Evolutionary conservation across 805 yeast species (phyloP).

Genomic region (Kodamaea fukazawae): DNA sequence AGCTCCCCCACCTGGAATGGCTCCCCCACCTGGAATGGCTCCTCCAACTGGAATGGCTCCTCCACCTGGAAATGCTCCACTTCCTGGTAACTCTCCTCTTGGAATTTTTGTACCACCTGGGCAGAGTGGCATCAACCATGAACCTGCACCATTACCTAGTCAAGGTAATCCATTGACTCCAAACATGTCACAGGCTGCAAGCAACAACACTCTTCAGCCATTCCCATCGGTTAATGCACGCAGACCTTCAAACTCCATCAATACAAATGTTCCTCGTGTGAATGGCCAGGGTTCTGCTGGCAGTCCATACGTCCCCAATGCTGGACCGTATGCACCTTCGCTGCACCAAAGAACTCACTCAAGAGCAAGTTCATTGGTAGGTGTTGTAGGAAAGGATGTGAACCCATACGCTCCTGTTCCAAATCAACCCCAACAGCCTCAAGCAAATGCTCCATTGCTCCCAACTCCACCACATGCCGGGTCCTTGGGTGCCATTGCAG

Average conservation of each 20-base stretch:
- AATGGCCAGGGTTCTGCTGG: constrained; percentile 21
- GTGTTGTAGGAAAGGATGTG: constrained; percentile 35
- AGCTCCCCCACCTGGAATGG: constrained; percentile 1
- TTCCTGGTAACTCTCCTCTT: constrained; percentile 7
- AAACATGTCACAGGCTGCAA: background rate
- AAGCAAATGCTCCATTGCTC: constrained; percentile 1
- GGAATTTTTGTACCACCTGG: constrained; percentile 1
- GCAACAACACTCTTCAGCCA: constrained; percentile 9
- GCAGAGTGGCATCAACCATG: no score
- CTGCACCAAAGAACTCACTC: constrained; percentile 35
- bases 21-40: constrained; percentile 2
- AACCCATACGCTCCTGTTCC: constrained; percentile 43
- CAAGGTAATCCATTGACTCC: background rate
- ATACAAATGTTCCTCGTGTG: constrained; percentile 24
- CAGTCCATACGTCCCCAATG: constrained; percentile 43
- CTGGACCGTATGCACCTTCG: constrained; percentile 45
- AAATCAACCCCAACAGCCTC: constrained; percentile 9
- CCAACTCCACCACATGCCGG: constrained; percentile 9
- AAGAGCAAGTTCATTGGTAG: constrained; percentile 39
- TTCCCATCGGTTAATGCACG: constrained; percentile 11
- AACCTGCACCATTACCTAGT: background rate
- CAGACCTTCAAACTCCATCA: constrained; percentile 17
- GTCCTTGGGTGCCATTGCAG: constrained; percentile 10
- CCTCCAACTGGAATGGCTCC: constrained; percentile 5
- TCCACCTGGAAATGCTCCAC: constrained; percentile 3